Evolutionary conservation across 345 rosid genomes (phyloP).

Genomic region (Hibiscus tridactylites): DNA sequence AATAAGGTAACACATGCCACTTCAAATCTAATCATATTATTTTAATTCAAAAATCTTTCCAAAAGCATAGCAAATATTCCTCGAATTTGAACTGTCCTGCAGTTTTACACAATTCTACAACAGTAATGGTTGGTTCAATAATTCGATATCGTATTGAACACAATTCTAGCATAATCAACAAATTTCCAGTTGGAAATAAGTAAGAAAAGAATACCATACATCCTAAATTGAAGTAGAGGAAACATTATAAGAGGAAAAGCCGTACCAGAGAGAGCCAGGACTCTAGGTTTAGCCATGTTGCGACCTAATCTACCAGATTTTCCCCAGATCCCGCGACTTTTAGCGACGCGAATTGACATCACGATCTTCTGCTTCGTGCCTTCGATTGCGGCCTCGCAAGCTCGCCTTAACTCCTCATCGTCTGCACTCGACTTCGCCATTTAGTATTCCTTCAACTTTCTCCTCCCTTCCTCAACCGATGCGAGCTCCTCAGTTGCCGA

Average conservation of each 20-base stretch:
- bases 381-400: slow-evolving; percentile 91
- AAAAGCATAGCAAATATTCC: not conserved
- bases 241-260: not conserved
- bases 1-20: not conserved
- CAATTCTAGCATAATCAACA: slow-evolving; percentile 2
- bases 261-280: slow-evolving; percentile 80
- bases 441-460: slow-evolving; percentile 4
- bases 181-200: not conserved
- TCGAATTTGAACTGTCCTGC: slow-evolving; percentile 3
- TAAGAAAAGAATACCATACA: not conserved
- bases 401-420: slow-evolving; percentile 86
- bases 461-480: not conserved
- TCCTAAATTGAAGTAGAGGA: slow-evolving; percentile 2
- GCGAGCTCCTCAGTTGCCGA: slow-evolving; percentile 1
- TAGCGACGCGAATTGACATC: slow-evolving; percentile 91
- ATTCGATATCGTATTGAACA: not conserved
- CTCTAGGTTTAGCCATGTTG: slow-evolving; percentile 96
- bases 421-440: slow-evolving; percentile 99
- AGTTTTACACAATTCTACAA: not conserved
- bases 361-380: slow-evolving; percentile 83
- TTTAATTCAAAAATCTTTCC: not conserved
- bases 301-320: slow-evolving; percentile 87
- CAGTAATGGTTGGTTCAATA: not conserved
- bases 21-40: not conserved
- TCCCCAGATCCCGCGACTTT: slow-evolving; percentile 94